A percentile compares a stretch with the other conserved stretches of the same genome.
Conservation (phyloP, 139 green algal genomes). For the Coelastrella sp. region DNA sequence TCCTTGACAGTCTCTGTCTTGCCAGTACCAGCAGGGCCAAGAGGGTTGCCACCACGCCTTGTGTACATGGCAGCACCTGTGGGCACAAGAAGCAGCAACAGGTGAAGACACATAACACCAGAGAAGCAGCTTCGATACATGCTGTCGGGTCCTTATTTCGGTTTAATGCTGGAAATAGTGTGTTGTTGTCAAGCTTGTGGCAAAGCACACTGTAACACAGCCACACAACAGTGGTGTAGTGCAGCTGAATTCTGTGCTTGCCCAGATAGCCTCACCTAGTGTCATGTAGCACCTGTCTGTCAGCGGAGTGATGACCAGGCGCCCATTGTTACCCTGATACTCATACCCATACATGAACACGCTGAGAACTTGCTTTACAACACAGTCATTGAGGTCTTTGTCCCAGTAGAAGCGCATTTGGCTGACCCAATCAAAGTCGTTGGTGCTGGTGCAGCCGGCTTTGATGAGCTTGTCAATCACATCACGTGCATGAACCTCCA, state of each 20-base stretch:
- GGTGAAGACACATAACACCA: too few species aligned
- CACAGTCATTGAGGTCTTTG: conserved; percentile 82
- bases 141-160: too few species aligned
- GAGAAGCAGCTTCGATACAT: too few species aligned
- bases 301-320: conserved; percentile 95
- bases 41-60: conserved; percentile 89
- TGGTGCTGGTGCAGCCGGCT: conserved; percentile 78
- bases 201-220: too few species aligned
- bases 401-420: conserved; percentile 96
- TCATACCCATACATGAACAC: conserved; percentile 85
- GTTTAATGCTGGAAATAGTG: too few species aligned
- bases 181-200: too few species aligned
- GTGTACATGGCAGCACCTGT: conserved; percentile 91
- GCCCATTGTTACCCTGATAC: conserved; percentile 95
- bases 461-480: conserved; percentile 87
- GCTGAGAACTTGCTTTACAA: conserved; percentile 79
- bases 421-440: conserved; percentile 92
- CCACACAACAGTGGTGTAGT: too few species aligned
- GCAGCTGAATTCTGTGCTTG: too few species aligned
- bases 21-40: conserved; percentile 85
- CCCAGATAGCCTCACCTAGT: neutral
- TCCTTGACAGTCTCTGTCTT: conserved; percentile 97
- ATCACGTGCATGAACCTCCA: conserved; percentile 95
- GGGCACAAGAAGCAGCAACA: conserved; percentile 69
- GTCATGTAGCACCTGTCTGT: conserved; percentile 78